These are phyloP conservation scores for Podospora tetraspora DNA, from an alignment of 495 filamentous ascomycete species.

Conservation along the genomic window DNA sequence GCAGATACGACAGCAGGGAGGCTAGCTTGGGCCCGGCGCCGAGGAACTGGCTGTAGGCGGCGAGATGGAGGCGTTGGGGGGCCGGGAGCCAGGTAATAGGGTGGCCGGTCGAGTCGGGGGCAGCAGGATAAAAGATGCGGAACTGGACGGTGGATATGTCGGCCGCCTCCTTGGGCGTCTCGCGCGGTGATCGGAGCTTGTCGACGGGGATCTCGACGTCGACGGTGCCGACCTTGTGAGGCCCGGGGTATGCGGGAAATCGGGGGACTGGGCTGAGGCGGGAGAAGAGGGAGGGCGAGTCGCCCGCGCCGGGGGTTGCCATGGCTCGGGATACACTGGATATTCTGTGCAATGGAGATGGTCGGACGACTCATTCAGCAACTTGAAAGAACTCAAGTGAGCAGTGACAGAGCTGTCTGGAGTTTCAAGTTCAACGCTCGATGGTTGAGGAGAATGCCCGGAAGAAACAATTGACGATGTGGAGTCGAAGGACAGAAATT, in stretches of 20 bases:
- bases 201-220: conserved; percentile 68
- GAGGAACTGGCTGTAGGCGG: conserved; percentile 63
- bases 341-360: background rate
- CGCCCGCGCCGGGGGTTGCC: background rate
- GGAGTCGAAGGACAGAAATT: background rate
- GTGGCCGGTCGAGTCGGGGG: conserved; percentile 36
- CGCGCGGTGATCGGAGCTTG: conserved; percentile 49
- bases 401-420: background rate
- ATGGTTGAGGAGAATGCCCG: too few relatives aligned
- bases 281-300: conserved; percentile 18
- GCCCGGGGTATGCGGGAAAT: conserved; percentile 66
- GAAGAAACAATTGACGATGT: too few relatives aligned
- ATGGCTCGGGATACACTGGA: background rate
- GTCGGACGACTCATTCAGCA: background rate
- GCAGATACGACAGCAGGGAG: conserved; percentile 57
- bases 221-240: conserved; percentile 65
- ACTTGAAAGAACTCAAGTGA: background rate
- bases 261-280: conserved; percentile 43
- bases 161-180: conserved; percentile 43
- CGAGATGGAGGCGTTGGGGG: conserved; percentile 63
- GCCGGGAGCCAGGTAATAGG: conserved; percentile 63
- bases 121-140: conserved; percentile 69
- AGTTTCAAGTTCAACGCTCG: background rate
- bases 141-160: conserved; percentile 62
- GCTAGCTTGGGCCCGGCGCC: conserved; percentile 52